Conservation (phyloP, 176 grass and related monocot genomes). For the Triticum timopheevii region DNA sequence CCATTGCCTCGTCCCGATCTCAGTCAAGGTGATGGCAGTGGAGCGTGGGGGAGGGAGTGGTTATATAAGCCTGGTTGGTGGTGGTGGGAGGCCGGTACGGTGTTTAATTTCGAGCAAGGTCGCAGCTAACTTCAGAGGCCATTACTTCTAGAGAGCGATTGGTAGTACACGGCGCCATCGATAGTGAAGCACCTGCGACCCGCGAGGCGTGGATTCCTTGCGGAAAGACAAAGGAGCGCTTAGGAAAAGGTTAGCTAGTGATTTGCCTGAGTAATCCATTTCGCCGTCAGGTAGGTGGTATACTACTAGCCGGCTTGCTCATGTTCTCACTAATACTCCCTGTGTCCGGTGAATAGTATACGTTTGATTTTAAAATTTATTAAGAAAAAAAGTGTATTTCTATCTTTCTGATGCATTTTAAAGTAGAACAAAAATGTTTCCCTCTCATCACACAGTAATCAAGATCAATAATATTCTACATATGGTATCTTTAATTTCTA, state of each 20-base stretch:
- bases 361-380: too few relatives aligned
- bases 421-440: too few relatives aligned
- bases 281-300: not conserved
- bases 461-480: too few relatives aligned
- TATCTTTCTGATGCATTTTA: too few relatives aligned
- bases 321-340: slow-evolving; percentile 30
- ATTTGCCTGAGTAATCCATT: not conserved
- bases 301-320: not conserved
- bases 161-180: not conserved
- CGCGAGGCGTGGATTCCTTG: not conserved
- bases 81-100: slow-evolving; percentile 29
- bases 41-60: slow-evolving; percentile 23
- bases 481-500: too few relatives aligned
- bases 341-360: too few relatives aligned
- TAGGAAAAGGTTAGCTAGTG: not conserved
- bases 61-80: slow-evolving; percentile 47
- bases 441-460: too few relatives aligned
- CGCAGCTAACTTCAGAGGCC: slow-evolving; percentile 65
- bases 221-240: not conserved
- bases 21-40: slow-evolving; percentile 11
- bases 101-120: slow-evolving; percentile 52
- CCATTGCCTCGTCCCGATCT: slow-evolving; percentile 40
- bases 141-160: slow-evolving; percentile 56
- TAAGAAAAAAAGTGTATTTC: too few relatives aligned
- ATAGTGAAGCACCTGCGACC: slow-evolving; percentile 1